Evolutionary conservation across 148 eudicot genomes (phyloP), one percentile per base, ranked within the genome.

Genomic region (Rhododendron griersonianum): DNA sequence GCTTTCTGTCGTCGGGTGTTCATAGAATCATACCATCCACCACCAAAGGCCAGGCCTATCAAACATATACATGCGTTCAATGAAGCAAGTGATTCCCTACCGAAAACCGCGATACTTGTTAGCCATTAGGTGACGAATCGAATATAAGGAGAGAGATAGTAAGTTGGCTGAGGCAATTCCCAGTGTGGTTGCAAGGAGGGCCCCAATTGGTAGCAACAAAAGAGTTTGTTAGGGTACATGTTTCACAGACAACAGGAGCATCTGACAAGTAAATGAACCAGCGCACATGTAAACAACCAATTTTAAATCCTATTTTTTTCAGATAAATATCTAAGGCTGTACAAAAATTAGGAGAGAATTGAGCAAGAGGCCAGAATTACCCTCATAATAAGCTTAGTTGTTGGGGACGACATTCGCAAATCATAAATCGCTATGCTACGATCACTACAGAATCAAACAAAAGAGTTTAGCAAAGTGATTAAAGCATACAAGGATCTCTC

Each of bases 361-460:
- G 21, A 2, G 39, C 4, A 65, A 67, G 55, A 5, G 14, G 37
- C 48, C 21, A 83, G 9, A 59, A 55, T 81, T 91, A 97, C 99
- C 98, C 90, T 88, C 98, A 95, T 95, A 87, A 95, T 92, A 86
- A 97, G 87, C 93, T 93, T 95, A 84, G 93, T 93, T 65, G 92
- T 94, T 10, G 99, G 95, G 18, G 98, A 90, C 33, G 98, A 93
- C 89, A 91, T 41, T 6, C 99, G 95, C 86, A 97, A 91, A 91
- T 97, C 99, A 95, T 95, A 97, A 41, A 97, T 89, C 81, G 90
- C 88, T 59, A 97, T 97, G 92, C 98, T 97, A 21, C 98, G 98
- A 85, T 97, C 99, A 91, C 99, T 97, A 87, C 81, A 65, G 35
- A 35, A 77, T 74, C 85, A 86, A 18, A 53, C 53, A 69, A 41